Conservation (phyloP, 305 asterid genomes). For the Fraxinus xanthoxyloides region DNA sequence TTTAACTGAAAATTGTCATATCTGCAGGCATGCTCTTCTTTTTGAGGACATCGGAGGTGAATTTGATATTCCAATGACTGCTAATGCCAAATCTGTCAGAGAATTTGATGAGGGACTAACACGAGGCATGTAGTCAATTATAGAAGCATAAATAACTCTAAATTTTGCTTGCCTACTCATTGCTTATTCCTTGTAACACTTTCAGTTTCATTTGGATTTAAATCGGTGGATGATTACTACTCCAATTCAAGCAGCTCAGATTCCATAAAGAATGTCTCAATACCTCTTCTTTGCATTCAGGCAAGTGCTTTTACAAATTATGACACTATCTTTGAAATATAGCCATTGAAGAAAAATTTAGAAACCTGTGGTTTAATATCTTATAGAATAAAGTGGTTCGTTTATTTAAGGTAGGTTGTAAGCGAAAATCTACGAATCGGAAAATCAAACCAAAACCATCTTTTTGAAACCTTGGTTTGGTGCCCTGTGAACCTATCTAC, state of each 20-base stretch:
- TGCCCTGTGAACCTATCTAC: background rate
- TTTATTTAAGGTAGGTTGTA: background rate
- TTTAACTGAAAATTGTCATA: conserved; percentile 12
- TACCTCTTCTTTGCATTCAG: conserved; percentile 93
- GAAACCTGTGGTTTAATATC: background rate
- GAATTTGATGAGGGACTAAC: conserved; percentile 93
- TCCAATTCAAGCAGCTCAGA: conserved; percentile 90
- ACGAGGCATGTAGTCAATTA: conserved; percentile 53
- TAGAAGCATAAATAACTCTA: conserved; percentile 20
- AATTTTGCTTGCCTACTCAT: conserved; percentile 7
- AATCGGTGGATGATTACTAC: conserved; percentile 93
- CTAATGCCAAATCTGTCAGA: conserved; percentile 78
- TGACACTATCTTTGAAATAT: background rate
- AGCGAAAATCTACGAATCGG: background rate
- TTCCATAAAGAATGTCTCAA: conserved; percentile 62
- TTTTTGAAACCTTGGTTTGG: background rate
- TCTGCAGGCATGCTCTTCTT: conserved; percentile 75
- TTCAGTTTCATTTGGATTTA: conserved; percentile 94
- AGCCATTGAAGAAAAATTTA: background rate
- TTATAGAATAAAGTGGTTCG: background rate
- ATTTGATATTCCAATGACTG: conserved; percentile 70
- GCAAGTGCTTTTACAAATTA: conserved; percentile 37
- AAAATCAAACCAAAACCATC: background rate
- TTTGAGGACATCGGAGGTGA: conserved; percentile 89
- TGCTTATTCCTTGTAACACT: conserved; percentile 18